phyloP scores from a whole-genome alignment of 2,329 filamentous ascomycete genomes.

The Xylariaceae sp. region DNA sequence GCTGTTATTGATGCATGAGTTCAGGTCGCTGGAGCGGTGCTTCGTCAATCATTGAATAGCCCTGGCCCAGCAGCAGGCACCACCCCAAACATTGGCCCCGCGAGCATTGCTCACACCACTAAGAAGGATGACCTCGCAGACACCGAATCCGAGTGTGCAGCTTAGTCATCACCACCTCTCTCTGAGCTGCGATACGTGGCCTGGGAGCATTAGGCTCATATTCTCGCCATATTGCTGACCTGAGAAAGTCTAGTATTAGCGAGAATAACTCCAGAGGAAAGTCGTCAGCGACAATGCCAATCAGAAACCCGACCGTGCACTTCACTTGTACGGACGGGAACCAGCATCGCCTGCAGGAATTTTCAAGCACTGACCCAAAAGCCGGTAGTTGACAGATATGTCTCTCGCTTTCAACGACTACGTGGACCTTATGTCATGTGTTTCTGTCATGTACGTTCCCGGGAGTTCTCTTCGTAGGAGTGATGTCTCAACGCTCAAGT shows the following conservation, averaged over 20 bases:
- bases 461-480: slow-evolving; percentile 13
- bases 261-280: neutral
- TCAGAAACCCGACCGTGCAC: neutral
- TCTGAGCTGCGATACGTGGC: neutral
- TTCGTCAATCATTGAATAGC: neutral
- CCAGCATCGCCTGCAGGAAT: slow-evolving; percentile 21
- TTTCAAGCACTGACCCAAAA: slow-evolving; percentile 23
- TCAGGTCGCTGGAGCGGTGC: too few relatives aligned
- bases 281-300: neutral
- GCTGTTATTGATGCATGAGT: neutral
- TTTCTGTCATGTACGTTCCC: slow-evolving; percentile 18
- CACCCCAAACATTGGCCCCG: neutral
- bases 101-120: neutral
- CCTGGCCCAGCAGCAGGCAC: neutral
- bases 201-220: slow-evolving; percentile 1
- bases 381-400: slow-evolving; percentile 19
- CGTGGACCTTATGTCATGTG: slow-evolving; percentile 21
- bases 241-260: neutral
- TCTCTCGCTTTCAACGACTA: slow-evolving; percentile 24
- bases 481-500: neutral
- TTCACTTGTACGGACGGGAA: neutral
- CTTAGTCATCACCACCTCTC: neutral
- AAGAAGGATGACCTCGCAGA: neutral
- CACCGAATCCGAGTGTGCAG: neutral
- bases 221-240: slow-evolving; percentile 5